Conservation (phyloP, 176 grass and related monocot genomes). For the Triticum dicoccoides region DNA sequence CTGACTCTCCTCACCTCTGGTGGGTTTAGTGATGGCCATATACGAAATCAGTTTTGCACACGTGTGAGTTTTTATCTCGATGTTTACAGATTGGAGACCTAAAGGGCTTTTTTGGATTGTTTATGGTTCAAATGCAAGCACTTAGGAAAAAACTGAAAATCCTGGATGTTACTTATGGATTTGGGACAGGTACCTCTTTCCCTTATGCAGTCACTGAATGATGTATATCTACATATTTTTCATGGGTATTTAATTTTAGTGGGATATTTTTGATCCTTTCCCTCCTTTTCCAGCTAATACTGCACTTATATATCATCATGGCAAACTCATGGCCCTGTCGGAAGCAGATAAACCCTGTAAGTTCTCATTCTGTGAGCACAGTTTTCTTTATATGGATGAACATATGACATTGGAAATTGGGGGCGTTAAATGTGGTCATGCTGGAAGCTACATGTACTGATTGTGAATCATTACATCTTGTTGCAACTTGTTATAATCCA, state of each 20-base stretch:
- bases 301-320: background rate
- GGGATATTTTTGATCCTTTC: background rate
- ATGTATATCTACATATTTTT: background rate
- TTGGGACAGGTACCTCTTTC: constrained; percentile 55
- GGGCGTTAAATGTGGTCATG: background rate
- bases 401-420: background rate
- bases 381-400: background rate
- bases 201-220: background rate
- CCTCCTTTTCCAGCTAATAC: background rate
- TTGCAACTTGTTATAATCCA: background rate
- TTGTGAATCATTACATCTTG: constrained; percentile 12
- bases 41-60: background rate
- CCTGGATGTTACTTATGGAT: constrained; percentile 79
- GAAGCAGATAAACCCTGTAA: constrained; percentile 85
- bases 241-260: background rate
- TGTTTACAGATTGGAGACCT: constrained; percentile 79
- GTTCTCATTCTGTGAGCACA: constrained; percentile 14
- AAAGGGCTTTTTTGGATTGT: constrained; percentile 84
- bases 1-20: no score
- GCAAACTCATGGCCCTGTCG: background rate
- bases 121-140: constrained; percentile 91
- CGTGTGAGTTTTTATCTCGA: background rate
- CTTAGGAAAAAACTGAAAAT: constrained; percentile 73
- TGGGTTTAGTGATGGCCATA: background rate
- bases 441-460: background rate